Evolutionary conservation across 352 stramenopile species (phyloP), one percentile per base, ranked within the genome.

Genomic region (Phytophthora rubi): DNA sequence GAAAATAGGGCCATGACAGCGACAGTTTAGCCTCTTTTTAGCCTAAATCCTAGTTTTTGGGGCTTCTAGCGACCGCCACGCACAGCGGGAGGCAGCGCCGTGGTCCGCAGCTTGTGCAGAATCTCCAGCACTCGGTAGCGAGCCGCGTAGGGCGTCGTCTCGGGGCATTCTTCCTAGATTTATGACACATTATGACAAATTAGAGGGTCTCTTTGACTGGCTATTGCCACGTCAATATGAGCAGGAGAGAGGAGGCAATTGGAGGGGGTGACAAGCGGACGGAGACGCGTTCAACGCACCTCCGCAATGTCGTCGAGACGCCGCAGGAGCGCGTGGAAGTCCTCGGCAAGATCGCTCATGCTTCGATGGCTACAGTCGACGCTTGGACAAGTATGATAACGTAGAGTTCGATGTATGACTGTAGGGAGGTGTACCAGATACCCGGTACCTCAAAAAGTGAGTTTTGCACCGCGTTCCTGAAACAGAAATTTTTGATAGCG

Each of bases 91-190:
- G 59, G 42, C n/a, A 79, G 56, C 6, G 55, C 18, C 16, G 79
- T 80, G 32, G 71, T 79, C 47, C 85, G 73, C 48, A 84, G 71
- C 59, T 86, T 88, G 58, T 83, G 76, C 30, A 90, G 64, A 57
- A 83, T 83, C 68, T 90, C 79, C 35, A 86, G 71, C 35, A 78
- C 75, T 32, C 75, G 79, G 68, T 90, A 90, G 47, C 82, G 75
- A 35, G 79, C 75, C 30, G 64, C 70, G 70, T 89, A 88, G 39
- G 84, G 82, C 57, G 67, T 72, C 39, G 75, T 62, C 57, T 89
- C 81, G 4, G 83, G 78, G 52, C 77, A 83, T 57, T 77, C 74
- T 62, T 79, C 70, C 82, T 89, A 1, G 0, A 26, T 2, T 26
- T 26, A 26, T 26, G 23, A 26, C 23, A 26, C 0, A 1, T 26